Evolutionary conservation across 2,329 filamentous ascomycete genomes (phyloP).

Genomic region (Dothistroma septosporum): DNA sequence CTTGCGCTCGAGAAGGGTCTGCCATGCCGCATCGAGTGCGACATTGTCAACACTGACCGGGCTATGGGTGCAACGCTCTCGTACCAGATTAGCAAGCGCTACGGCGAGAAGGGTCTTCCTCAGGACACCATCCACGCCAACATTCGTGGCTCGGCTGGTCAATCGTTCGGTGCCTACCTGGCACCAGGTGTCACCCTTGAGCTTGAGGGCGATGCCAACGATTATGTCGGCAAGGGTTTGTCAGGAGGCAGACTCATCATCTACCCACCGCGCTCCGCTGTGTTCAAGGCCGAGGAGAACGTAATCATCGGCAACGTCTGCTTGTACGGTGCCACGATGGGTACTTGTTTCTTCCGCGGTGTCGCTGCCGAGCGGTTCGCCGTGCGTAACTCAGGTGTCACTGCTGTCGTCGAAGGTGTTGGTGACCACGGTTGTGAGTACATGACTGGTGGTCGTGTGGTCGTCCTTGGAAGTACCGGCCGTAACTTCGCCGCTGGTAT

Average conservation of each 20-base stretch:
- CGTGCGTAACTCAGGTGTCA: constrained; percentile 92
- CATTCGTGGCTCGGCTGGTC: constrained; percentile 91
- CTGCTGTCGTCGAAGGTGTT: constrained; percentile 91
- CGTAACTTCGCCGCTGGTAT: constrained; percentile 98
- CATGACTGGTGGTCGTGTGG: constrained; percentile 92
- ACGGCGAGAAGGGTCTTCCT: constrained; percentile 82
- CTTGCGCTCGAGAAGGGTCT: constrained; percentile 90
- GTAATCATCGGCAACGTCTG: constrained; percentile 91
- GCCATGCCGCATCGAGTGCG: constrained; percentile 88
- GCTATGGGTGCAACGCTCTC: constrained; percentile 89
- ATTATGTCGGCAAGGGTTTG: constrained; percentile 94
- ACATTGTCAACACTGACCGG: constrained; percentile 94
- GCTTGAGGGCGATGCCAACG: constrained; percentile 91
- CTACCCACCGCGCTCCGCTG: constrained; percentile 83
- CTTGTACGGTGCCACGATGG: constrained; percentile 86
- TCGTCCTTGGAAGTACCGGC: constrained; percentile 82
- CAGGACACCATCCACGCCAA: constrained; percentile 94
- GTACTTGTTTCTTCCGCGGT: constrained; percentile 94
- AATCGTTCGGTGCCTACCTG: constrained; percentile 92
- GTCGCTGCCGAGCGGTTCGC: constrained; percentile 94
- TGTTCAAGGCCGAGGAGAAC: constrained; percentile 96
- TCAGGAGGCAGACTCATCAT: constrained; percentile 90
- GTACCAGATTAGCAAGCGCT: constrained; percentile 91
- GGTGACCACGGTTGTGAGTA: constrained; percentile 98
- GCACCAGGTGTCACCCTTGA: constrained; percentile 91